Conservation (phyloP, 192 early-diverging fungal genomes). For the Coemansia erecta region DNA sequence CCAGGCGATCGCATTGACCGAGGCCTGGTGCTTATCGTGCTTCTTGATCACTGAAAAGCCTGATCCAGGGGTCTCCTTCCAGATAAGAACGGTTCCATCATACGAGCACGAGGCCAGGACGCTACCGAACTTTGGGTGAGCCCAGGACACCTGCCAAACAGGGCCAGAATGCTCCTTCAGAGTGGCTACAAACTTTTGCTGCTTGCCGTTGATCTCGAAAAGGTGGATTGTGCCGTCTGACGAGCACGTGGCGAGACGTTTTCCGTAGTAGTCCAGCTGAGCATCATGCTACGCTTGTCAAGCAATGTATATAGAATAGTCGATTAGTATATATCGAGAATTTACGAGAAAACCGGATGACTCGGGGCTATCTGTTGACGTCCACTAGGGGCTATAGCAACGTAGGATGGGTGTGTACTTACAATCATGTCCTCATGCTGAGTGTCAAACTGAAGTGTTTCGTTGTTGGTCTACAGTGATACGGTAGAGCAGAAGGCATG, state of each 20-base stretch:
- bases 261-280: constrained; percentile 80
- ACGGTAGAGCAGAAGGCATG: constrained; percentile 13
- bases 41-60: constrained; percentile 65
- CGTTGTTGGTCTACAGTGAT: constrained; percentile 33
- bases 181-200: constrained; percentile 46
- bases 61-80: constrained; percentile 81
- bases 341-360: neutral
- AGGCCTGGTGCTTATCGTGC: constrained; percentile 83
- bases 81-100: constrained; percentile 93
- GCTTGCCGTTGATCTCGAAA: constrained; percentile 77
- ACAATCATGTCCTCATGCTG: constrained; percentile 57
- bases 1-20: constrained; percentile 97
- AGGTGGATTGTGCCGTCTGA: constrained; percentile 93
- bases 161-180: constrained; percentile 87
- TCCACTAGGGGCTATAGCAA: neutral
- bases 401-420: constrained; percentile 11
- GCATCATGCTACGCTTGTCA: constrained; percentile 63
- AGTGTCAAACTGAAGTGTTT: constrained; percentile 54
- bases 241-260: constrained; percentile 95
- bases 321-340: neutral
- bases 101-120: constrained; percentile 96
- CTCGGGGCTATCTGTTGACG: neutral
- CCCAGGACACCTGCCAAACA: constrained; percentile 99
- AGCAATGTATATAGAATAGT: neutral
- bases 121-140: constrained; percentile 96